Evolutionary conservation across 352 stramenopile species (phyloP).

Genomic region (Phytophthora cactorum): DNA sequence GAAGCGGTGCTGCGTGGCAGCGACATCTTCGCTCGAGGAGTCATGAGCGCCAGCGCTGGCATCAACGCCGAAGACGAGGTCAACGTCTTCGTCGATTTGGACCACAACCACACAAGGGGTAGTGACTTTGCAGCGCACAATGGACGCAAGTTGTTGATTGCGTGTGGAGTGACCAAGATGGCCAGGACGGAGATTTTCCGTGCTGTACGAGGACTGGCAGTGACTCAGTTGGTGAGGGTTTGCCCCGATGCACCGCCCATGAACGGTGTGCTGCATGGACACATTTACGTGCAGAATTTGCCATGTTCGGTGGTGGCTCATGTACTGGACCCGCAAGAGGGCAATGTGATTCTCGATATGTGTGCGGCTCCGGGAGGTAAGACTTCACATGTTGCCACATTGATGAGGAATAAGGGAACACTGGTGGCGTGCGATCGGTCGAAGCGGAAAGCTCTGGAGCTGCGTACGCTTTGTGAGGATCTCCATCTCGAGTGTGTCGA

Average conservation of each 20-base stretch:
- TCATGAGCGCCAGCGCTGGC: conserved; percentile 90
- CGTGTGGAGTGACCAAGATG: conserved; percentile 73
- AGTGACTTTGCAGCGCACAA: conserved; percentile 72
- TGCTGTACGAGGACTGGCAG: conserved; percentile 62
- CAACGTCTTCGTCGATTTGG: conserved; percentile 87
- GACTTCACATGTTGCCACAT: conserved; percentile 91
- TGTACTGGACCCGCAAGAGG: conserved; percentile 81
- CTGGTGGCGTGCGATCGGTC: conserved; percentile 92
- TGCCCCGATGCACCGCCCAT: conserved; percentile 89
- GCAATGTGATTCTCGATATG: conserved; percentile 94
- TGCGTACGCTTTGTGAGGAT: conserved; percentile 80
- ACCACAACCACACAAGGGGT: conserved; percentile 80
- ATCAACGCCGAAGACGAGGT: conserved; percentile 82
- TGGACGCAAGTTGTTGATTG: conserved; percentile 85
- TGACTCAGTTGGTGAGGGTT: conserved; percentile 70
- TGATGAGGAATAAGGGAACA: conserved; percentile 91
- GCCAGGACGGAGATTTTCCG: conserved; percentile 83
- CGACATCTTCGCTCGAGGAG: conserved; percentile 93
- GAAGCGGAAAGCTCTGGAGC: conserved; percentile 84
- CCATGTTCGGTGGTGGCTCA: conserved; percentile 93
- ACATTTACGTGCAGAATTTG: conserved; percentile 95
- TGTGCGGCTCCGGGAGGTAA: conserved; percentile 95
- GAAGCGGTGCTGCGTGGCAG: conserved; percentile 94
- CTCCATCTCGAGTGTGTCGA: conserved; percentile 66
- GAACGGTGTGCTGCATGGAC: conserved; percentile 79